These are phyloP conservation scores for Trifolium dubium DNA, from an alignment of 306 rosid genomes.

Conservation along the genomic window DNA sequence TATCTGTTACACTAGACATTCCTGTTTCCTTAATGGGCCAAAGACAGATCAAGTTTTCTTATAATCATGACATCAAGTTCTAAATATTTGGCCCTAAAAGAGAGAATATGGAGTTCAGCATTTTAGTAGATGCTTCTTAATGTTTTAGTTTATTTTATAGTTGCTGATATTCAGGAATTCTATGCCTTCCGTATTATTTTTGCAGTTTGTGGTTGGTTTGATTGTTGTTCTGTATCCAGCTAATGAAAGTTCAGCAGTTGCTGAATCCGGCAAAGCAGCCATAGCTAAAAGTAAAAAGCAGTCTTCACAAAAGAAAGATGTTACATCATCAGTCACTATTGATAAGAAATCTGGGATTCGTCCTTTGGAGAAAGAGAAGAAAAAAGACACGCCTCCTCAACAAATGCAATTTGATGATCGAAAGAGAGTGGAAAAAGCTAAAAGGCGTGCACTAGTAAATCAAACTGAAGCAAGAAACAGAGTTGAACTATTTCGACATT, in stretches of 20 bases:
- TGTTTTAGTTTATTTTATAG: constrained; percentile 21
- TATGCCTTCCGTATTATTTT: constrained; percentile 14
- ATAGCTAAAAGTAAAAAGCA: constrained; percentile 57
- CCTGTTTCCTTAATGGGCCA: not conserved
- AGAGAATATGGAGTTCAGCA: constrained; percentile 2
- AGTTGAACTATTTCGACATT: constrained; percentile 85
- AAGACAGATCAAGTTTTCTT: constrained; percentile 7
- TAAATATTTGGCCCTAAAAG: constrained; percentile 14
- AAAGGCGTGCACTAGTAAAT: constrained; percentile 70
- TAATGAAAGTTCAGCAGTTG: constrained; percentile 54
- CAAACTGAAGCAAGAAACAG: constrained; percentile 82
- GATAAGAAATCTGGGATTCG: constrained; percentile 72
- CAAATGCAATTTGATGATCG: constrained; percentile 86
- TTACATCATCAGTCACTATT: constrained; percentile 50
- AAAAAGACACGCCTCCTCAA: constrained; percentile 82
- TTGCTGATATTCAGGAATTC: constrained; percentile 21
- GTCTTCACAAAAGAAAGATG: constrained; percentile 60
- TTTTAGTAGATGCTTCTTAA: constrained; percentile 26
- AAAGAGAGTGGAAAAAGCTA: constrained; percentile 75
- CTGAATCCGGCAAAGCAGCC: constrained; percentile 46
- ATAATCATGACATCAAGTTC: not conserved
- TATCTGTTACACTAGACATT: constrained; percentile 6
- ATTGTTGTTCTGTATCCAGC: constrained; percentile 43
- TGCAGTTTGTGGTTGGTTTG: constrained; percentile 37
- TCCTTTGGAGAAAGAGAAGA: constrained; percentile 74